phyloP scores from a whole-genome alignment of 352 stramenopile genomes.

The Phytophthora fragariaefolia region DNA sequence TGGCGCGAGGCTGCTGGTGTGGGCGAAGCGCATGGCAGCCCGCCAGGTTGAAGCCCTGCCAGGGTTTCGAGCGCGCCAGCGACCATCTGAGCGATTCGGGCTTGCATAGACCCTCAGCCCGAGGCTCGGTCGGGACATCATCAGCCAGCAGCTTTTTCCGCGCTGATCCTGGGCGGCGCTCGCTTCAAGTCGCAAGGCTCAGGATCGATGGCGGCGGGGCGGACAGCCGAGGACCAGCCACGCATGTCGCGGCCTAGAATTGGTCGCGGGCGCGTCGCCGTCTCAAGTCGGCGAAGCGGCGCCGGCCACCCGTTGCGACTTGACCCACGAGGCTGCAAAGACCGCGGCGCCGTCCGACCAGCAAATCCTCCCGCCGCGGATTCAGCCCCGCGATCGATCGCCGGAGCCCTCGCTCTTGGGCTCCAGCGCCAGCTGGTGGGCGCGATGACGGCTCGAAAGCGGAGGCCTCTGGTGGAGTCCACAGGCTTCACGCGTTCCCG shows the following conservation, averaged over 20 bases:
- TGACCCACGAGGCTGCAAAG: not conserved
- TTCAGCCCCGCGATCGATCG: too few species aligned
- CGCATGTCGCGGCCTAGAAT: slow-evolving; percentile 26
- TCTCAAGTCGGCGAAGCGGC: slow-evolving; percentile 17
- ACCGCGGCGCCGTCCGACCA: not conserved
- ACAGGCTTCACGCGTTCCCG: slow-evolving; percentile 2
- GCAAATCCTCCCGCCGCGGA: slow-evolving; percentile 16
- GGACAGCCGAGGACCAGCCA: slow-evolving; percentile 22
- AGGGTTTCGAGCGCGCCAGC: too few species aligned
- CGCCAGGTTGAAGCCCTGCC: slow-evolving; percentile 23
- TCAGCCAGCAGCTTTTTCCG: slow-evolving; percentile 29
- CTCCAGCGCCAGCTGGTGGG: slow-evolving; percentile 16
- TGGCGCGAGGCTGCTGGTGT: not conserved
- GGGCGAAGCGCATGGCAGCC: not conserved
- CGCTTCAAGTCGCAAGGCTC: slow-evolving; percentile 6
- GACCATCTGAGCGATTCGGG: slow-evolving; percentile 34
- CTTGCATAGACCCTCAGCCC: slow-evolving; percentile 27
- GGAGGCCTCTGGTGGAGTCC: too few species aligned
- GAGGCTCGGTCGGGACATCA: slow-evolving; percentile 12
- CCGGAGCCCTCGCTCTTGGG: not conserved
- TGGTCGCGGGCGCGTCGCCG: slow-evolving; percentile 4
- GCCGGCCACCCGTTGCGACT: slow-evolving; percentile 13
- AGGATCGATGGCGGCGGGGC: slow-evolving; percentile 12
- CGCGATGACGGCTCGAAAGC: slow-evolving; percentile 21
- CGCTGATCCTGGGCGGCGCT: slow-evolving; percentile 2